phyloP scores from a whole-genome alignment of 306 rosid genomes.

The apple (Malus domestica) region DNA sequence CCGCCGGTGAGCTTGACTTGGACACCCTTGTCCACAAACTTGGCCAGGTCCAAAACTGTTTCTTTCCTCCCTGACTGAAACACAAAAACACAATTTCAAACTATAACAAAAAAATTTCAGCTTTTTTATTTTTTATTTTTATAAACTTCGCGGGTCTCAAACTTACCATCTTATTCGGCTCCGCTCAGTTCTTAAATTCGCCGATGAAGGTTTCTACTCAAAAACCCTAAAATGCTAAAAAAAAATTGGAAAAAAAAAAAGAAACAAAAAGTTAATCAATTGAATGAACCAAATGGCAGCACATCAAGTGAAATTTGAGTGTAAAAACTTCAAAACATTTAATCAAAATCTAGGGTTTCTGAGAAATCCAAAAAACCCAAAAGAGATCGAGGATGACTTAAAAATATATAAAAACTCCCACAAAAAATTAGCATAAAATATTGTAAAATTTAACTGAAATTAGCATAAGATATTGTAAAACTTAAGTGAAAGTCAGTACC shows the following conservation, averaged over 20 bases:
- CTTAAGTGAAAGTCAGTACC: background rate
- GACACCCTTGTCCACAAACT: constrained; percentile 91
- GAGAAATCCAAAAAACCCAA: background rate
- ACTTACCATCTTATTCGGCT: constrained; percentile 22
- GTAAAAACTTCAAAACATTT: background rate
- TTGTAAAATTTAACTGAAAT: background rate
- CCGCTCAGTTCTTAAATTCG: constrained; percentile 4
- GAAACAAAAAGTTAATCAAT: background rate
- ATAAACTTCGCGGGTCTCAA: background rate
- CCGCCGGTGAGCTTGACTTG: constrained; percentile 92
- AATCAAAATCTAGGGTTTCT: background rate
- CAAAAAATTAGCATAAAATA: background rate
- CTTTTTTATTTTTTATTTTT: no score
- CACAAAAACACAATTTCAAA: background rate
- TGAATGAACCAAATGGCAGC: background rate
- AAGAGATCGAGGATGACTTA: background rate
- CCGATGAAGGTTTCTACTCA: background rate
- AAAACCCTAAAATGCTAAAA: constrained; percentile 14
- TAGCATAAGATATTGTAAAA: background rate
- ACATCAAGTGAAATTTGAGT: background rate
- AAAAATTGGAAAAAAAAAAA: no score
- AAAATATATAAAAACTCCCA: background rate
- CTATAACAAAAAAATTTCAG: background rate
- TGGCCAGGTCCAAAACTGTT: constrained; percentile 79
- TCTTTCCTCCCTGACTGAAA: constrained; percentile 69